phyloP scores from a whole-genome alignment of 257 asterid genomes.

The Coffea canephora region DNA sequence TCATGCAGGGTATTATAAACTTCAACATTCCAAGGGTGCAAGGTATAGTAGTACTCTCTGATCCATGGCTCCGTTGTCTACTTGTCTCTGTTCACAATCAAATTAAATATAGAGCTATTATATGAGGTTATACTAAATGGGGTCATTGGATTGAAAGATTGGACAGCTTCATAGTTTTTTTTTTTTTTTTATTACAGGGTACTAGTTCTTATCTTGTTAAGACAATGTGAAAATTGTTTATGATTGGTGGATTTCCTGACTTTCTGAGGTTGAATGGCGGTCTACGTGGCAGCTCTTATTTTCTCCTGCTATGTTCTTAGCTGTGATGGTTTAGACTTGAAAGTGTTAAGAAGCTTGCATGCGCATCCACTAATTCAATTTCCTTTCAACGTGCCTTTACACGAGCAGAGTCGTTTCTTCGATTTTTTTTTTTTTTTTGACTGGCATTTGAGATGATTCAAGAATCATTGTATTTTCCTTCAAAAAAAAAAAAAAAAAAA shows the following conservation, averaged over 20 bases:
- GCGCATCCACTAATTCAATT: neutral
- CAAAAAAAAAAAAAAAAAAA: neutral
- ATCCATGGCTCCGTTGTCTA: neutral
- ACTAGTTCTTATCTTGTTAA: too few species aligned
- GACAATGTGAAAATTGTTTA: too few species aligned
- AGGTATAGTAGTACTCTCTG: conserved; percentile 17
- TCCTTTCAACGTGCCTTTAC: too few species aligned
- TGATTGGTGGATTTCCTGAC: too few species aligned
- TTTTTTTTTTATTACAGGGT: too few species aligned
- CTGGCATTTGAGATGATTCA: neutral
- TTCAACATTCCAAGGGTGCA: conserved; percentile 35
- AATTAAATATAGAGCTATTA: neutral
- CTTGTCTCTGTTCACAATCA: neutral
- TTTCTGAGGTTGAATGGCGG: too few species aligned
- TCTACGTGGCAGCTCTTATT: too few species aligned
- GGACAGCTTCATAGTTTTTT: too few species aligned
- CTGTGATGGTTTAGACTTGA: neutral
- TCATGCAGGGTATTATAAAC: conserved; percentile 47
- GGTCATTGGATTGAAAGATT: too few species aligned
- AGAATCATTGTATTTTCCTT: neutral
- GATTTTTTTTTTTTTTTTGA: too few species aligned
- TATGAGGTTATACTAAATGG: too few species aligned
- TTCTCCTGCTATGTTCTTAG: neutral
- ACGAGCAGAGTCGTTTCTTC: neutral
- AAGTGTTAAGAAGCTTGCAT: neutral